phyloP scores from a whole-genome alignment of 768 basidiomycete genomes.

The Russula griseocarnosa region DNA sequence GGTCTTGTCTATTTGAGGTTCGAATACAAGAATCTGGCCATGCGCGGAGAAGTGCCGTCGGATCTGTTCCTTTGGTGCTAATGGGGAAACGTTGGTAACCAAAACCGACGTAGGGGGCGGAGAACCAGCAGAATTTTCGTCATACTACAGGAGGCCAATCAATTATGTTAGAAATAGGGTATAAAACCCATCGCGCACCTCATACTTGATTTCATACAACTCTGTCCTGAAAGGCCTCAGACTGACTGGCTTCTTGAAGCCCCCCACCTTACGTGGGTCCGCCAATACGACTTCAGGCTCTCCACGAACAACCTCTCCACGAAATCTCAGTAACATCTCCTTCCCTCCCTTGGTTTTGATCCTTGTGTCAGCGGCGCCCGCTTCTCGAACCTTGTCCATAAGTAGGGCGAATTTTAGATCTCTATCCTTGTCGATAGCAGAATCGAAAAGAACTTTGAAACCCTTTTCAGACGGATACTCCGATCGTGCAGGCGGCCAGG shows the following conservation, averaged over 20 bases:
- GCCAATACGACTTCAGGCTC: constrained; percentile 40
- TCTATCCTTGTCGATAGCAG: constrained; percentile 46
- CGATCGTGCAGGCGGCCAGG: constrained; percentile 53
- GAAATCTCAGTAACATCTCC: constrained; percentile 50
- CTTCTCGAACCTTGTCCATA: constrained; percentile 41
- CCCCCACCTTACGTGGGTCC: constrained; percentile 55
- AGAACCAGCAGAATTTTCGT: constrained; percentile 63
- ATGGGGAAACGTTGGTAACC: constrained; percentile 62
- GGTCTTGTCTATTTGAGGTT: constrained; percentile 71
- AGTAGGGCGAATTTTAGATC: constrained; percentile 41
- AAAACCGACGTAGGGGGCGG: constrained; percentile 74
- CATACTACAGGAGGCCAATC: constrained; percentile 50
- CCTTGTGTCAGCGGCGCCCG: constrained; percentile 37
- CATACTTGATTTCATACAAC: constrained; percentile 49
- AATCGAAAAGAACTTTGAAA: constrained; percentile 65
- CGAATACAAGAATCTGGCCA: constrained; percentile 62
- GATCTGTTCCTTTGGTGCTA: constrained; percentile 64
- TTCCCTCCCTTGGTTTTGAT: constrained; percentile 62
- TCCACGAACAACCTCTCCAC: constrained; percentile 51
- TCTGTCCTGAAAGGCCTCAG: constrained; percentile 37
- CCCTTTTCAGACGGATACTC: constrained; percentile 47
- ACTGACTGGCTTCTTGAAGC: constrained; percentile 32
- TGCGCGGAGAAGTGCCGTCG: constrained; percentile 59
- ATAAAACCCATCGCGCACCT: constrained; percentile 42
- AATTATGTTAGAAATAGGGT: constrained; percentile 8